Conservation (phyloP, 345 rosid genomes). For the Sonneratia caseolaris region DNA sequence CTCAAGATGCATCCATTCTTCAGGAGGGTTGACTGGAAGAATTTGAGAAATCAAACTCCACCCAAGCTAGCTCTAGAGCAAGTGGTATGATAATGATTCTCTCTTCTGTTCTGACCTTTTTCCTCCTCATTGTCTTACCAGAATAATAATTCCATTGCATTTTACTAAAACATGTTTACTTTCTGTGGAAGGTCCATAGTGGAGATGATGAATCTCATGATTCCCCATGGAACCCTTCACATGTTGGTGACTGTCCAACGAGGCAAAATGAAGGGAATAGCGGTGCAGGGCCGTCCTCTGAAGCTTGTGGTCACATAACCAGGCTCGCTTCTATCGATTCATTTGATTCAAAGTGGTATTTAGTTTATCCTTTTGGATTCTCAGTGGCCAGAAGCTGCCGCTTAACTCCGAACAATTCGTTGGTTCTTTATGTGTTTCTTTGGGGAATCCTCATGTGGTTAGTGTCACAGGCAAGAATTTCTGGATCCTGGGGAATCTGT, state of each 20-base stretch:
- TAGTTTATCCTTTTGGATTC: conserved; percentile 12
- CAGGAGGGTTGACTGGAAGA: conserved; percentile 74
- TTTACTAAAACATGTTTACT: background rate
- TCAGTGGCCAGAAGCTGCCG: background rate
- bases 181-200: conserved; percentile 33
- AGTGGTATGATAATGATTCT: conserved; percentile 26
- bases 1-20: conserved; percentile 91
- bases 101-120: background rate
- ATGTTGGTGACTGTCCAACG: conserved; percentile 49
- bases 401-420: background rate
- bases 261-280: conserved; percentile 46
- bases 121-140: no score
- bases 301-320: conserved; percentile 57
- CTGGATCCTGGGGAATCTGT: conserved; percentile 91
- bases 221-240: conserved; percentile 70
- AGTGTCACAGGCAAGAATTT: conserved; percentile 76
- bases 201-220: conserved; percentile 51
- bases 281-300: conserved; percentile 40
- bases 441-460: background rate
- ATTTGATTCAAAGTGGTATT: conserved; percentile 95
- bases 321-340: conserved; percentile 98
- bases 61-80: conserved; percentile 72
- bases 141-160: no score
- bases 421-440: background rate
- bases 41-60: conserved; percentile 60